A percentile compares a stretch with the other conserved stretches of the same genome.
These are phyloP conservation scores for Vitis hybrid DNA, from an alignment of 177 flowering plant genomes.

Conservation along the genomic window DNA sequence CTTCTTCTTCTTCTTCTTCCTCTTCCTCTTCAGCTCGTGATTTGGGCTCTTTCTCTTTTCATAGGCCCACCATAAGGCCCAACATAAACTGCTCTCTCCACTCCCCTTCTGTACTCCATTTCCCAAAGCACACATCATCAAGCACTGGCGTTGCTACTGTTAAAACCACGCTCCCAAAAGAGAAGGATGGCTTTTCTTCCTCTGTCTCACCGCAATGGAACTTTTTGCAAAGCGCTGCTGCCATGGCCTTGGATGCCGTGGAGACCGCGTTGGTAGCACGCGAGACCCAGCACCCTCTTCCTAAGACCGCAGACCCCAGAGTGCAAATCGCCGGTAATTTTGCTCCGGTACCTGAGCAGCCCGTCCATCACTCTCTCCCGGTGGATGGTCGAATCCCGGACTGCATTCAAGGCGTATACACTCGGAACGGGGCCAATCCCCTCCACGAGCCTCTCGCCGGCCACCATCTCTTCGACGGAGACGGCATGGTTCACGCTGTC, in stretches of 20 bases:
- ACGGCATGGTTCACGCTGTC: constrained; percentile 53
- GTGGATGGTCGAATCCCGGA: constrained; percentile 37
- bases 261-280: constrained; percentile 23
- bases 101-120: constrained; percentile 12
- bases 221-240: constrained; percentile 31
- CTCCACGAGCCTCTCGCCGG: constrained; percentile 42
- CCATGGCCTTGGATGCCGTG: constrained; percentile 35
- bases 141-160: not conserved
- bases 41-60: not conserved
- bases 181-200: constrained; percentile 9
- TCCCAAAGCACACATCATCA: constrained; percentile 8
- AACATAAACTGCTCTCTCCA: constrained; percentile 16
- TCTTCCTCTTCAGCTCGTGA: not conserved
- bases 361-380: constrained; percentile 25
- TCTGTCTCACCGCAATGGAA: constrained; percentile 25
- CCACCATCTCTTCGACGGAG: constrained; percentile 55
- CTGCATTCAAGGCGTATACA: constrained; percentile 37
- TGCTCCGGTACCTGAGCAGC: constrained; percentile 44
- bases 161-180: constrained; percentile 7
- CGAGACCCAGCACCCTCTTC: constrained; percentile 30
- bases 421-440: constrained; percentile 52
- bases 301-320: constrained; percentile 45
- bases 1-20: not conserved
- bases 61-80: not conserved
- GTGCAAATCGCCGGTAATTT: constrained; percentile 52